Evolutionary conservation across 2,329 filamentous ascomycete genomes (phyloP), one percentile per base, ranked within the genome.

Genomic region (Botrytis sinoallii): DNA sequence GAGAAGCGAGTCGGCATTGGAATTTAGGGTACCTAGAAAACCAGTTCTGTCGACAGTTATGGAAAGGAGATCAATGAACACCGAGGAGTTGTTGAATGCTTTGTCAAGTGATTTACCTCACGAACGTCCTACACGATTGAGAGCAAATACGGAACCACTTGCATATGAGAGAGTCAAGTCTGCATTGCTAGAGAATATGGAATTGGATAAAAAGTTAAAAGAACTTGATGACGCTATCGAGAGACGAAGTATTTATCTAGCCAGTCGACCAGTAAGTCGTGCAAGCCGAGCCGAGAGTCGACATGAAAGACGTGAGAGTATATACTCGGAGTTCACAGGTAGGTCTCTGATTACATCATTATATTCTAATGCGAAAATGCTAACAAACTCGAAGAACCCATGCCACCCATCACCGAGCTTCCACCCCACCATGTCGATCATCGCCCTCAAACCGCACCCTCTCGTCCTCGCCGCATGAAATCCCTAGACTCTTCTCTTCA

Each of bases 161-260:
- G 72, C 75, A 20, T 81, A 79, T 70, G 78, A 80, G 63, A 74
- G 80, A 64, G 78, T 82, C 25, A 79, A 79, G 71, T 79, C 77
- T 18, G 79, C 79, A 63, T 64, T 82, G 14, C 77, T 80, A 55
- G 80, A 82, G 73, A 80, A 77, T 83, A 82, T 88, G 71, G 89
- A 91, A 78, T 84, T 88, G 75, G 89, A 91, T 72, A 83, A 83
- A 73, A 81, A 90, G 61, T 85, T 91, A 80, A 85, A 85, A 73
- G 85, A 89, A 76, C 90, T 91, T 71, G 87, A 91, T 70, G 85
- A 87, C 69, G 83, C 88, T 35, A 85, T 90, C 38, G 80, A 81
- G 57, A 85, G 88, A 74, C 88, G 89, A 81, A 91, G 87, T 80
- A 64, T 70, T 18, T 90, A 88, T 75, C 76, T 84, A 29, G 79